phyloP scores from a whole-genome alignment of 495 filamentous ascomycete genomes.

The Xylaria grammica region DNA sequence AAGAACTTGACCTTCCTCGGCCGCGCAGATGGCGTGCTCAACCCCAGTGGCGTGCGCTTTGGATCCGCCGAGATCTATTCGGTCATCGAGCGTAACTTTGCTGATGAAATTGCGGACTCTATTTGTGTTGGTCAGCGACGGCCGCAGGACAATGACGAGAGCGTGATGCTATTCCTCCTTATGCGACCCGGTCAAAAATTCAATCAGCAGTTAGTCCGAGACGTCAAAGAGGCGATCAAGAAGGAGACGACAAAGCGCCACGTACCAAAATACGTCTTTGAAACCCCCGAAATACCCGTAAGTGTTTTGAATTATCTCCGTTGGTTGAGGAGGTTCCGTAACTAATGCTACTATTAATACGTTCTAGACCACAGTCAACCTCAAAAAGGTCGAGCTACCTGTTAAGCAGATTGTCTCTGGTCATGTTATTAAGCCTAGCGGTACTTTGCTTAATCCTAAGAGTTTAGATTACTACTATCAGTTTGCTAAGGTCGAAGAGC shows the following conservation, averaged over 20 bases:
- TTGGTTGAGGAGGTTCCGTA: background rate
- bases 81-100: conserved; percentile 71
- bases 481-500: conserved; percentile 77
- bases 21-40: conserved; percentile 87
- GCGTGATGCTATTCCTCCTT: conserved; percentile 74
- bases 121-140: conserved; percentile 78
- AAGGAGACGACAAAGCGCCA: conserved; percentile 70
- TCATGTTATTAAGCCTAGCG: conserved; percentile 72
- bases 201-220: conserved; percentile 57
- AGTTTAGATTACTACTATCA: conserved; percentile 78
- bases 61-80: conserved; percentile 83
- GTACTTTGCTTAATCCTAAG: conserved; percentile 76
- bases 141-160: conserved; percentile 71
- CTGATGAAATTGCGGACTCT: conserved; percentile 64
- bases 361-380: conserved; percentile 75
- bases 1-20: conserved; percentile 72
- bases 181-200: conserved; percentile 68
- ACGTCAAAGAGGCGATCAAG: conserved; percentile 67
- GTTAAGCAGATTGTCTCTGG: conserved; percentile 86
- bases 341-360: conserved; percentile 8
- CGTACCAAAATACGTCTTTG: conserved; percentile 78
- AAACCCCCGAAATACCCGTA: conserved; percentile 81
- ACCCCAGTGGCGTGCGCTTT: conserved; percentile 86
- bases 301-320: conserved; percentile 38
- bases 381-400: conserved; percentile 85